Evolutionary conservation across 306 rosid species (phyloP), one percentile per base, ranked within the genome.

Genomic region (Malus orientalis): DNA sequence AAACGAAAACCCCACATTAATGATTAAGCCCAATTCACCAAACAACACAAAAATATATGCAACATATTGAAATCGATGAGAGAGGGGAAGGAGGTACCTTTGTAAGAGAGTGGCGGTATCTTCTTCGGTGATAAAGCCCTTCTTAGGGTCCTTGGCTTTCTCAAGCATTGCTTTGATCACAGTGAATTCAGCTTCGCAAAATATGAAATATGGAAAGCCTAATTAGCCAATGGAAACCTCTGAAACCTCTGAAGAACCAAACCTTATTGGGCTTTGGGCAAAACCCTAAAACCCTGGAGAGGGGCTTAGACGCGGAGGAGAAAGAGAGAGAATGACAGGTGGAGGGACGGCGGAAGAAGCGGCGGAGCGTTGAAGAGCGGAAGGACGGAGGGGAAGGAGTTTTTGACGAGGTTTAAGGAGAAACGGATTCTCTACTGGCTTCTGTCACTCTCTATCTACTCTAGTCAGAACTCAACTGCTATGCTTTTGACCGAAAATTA

Each of bases 31-130:
- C 67, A 38, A 58, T 4, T 22, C n/a, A 69, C 49, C 73, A 9
- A 69, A 44, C 18, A 57, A 44, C 32, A 27, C 32, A 47, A 36
- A 29, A 59, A 22, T 9, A 22, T 13, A 22, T 5, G 5, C 68
- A 63, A n/a, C 10, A 69, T 0, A 32, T n/a, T 23, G 49, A 72
- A 36, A 64, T 19, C 12, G 32, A 12, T 2, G 68, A 32, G 14
- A 30, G 44, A 61, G 57, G 5, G 47, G 13, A 64, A 6, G n/a
- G 30, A 53, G 3, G 44, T 38, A 89, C 99, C 92, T 91, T n/a
- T 80, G 86, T 4, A 82, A 22, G 76, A 92, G 85, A 64, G 81
- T n/a, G 74, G 80, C 87, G 11, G 81, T 72, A 12, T 88, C 94
- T 47, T 84, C 82, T 64, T 91, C 97, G 11, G 84, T 77, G 69